A percentile compares a stretch with the other conserved stretches of the same genome.
Evolutionary conservation across 2,329 filamentous ascomycete species (phyloP).

Genomic region (Thermoascus crustaceus): DNA sequence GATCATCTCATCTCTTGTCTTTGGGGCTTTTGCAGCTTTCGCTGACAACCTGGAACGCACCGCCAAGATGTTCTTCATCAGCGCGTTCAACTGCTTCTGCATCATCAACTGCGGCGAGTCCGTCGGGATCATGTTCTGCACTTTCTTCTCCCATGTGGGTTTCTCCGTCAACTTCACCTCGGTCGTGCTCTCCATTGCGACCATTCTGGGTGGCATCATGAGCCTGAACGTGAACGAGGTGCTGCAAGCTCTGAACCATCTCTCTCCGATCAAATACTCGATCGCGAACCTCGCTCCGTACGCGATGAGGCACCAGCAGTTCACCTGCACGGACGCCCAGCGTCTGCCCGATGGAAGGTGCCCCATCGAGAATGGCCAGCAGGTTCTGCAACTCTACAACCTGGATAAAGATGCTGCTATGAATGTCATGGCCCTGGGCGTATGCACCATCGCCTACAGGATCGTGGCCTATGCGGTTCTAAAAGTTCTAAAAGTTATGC

Average conservation of each 20-base stretch:
- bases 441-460: conserved; percentile 58
- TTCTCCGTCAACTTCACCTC: conserved; percentile 68
- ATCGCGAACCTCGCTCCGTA: conserved; percentile 60
- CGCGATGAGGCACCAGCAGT: conserved; percentile 51
- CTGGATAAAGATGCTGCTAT: conserved; percentile 54
- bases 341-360: conserved; percentile 53
- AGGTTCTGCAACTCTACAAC: conserved; percentile 61
- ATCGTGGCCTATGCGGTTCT: conserved; percentile 40
- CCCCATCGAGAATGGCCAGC: conserved; percentile 55
- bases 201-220: conserved; percentile 63
- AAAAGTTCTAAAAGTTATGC: conserved; percentile 25
- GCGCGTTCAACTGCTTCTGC: conserved; percentile 61
- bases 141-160: conserved; percentile 63
- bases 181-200: conserved; percentile 61
- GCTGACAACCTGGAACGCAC: conserved; percentile 59
- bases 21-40: conserved; percentile 56
- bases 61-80: conserved; percentile 57
- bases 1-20: conserved; percentile 55
- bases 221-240: conserved; percentile 61
- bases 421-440: conserved; percentile 56
- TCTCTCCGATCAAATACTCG: conserved; percentile 62
- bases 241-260: conserved; percentile 61
- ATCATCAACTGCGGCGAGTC: conserved; percentile 68
- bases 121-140: conserved; percentile 73
- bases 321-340: conserved; percentile 57